phyloP scores from a whole-genome alignment of 1,139 yeast genomes.

The Citeromyces hawaiiensis region DNA sequence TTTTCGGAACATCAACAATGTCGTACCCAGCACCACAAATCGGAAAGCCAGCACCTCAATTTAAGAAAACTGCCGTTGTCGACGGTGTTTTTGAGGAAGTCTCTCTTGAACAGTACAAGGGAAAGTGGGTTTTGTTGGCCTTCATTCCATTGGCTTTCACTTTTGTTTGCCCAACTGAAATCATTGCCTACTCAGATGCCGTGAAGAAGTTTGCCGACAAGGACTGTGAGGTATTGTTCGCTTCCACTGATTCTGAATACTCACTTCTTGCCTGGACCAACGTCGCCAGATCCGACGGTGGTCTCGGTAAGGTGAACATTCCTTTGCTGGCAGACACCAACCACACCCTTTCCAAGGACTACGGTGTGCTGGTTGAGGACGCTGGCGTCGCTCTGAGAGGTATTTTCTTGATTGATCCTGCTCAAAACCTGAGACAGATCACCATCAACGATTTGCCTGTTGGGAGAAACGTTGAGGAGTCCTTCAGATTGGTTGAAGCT shows the following conservation, averaged over 20 bases:
- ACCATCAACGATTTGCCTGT: slow-evolving; percentile 98
- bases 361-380: slow-evolving; percentile 93
- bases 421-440: slow-evolving; percentile 87
- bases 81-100: slow-evolving; percentile 94
- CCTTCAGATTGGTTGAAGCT: slow-evolving; percentile 93
- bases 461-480: slow-evolving; percentile 97
- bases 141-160: slow-evolving; percentile 99
- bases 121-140: slow-evolving; percentile 94
- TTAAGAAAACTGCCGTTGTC: slow-evolving; percentile 93
- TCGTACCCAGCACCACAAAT: slow-evolving; percentile 46
- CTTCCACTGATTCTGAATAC: slow-evolving; percentile 97
- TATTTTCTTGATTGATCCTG: slow-evolving; percentile 93
- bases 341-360: slow-evolving; percentile 88
- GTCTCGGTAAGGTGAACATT: slow-evolving; percentile 87
- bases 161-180: slow-evolving; percentile 97
- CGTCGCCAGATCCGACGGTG: slow-evolving; percentile 94
- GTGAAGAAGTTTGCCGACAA: slow-evolving; percentile 78
- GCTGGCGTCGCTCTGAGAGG: slow-evolving; percentile 97
- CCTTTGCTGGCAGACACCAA: slow-evolving; percentile 95
- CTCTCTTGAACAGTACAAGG: slow-evolving; percentile 88
- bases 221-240: slow-evolving; percentile 82
- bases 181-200: slow-evolving; percentile 96
- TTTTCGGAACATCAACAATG: not conserved
- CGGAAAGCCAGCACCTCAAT: slow-evolving; percentile 91
- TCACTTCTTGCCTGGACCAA: slow-evolving; percentile 97